phyloP scores from a whole-genome alignment of 2,329 filamentous ascomycete species.

The Microdochium paspali region DNA sequence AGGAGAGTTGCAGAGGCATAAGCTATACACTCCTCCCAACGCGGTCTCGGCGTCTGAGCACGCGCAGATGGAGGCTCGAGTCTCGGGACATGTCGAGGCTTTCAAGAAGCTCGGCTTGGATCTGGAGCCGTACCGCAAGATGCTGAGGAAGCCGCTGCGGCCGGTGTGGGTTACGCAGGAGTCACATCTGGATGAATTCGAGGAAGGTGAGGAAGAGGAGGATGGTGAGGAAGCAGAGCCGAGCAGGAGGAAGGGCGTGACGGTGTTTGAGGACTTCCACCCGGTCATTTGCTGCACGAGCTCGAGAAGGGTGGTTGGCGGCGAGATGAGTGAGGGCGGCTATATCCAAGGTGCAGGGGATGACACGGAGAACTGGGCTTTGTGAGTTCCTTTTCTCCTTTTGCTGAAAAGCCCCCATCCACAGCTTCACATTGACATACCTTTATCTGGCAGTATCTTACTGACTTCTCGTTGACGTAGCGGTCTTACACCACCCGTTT shows the following conservation, averaged over 20 bases:
- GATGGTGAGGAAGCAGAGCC: background rate
- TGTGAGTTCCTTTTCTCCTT: slow-evolving; percentile 12
- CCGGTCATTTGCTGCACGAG: slow-evolving; percentile 80
- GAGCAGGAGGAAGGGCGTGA: background rate
- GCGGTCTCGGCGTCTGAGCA: slow-evolving; percentile 68
- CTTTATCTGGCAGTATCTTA: background rate
- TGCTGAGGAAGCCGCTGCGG: slow-evolving; percentile 62
- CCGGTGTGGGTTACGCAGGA: slow-evolving; percentile 74
- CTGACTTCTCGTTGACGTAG: background rate
- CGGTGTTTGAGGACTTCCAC: slow-evolving; percentile 49
- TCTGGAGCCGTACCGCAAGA: slow-evolving; percentile 39
- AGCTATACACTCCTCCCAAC: slow-evolving; percentile 61
- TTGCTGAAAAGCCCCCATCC: too few relatives aligned
- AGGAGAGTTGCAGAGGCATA: slow-evolving; percentile 25
- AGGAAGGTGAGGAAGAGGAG: slow-evolving; percentile 3
- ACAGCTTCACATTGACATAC: background rate
- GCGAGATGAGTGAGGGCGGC: slow-evolving; percentile 58
- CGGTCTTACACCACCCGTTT: slow-evolving; percentile 67
- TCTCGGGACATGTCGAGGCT: slow-evolving; percentile 44
- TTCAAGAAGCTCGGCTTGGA: slow-evolving; percentile 51
- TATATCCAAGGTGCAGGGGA: slow-evolving; percentile 95
- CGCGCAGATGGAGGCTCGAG: slow-evolving; percentile 60
- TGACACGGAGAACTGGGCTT: slow-evolving; percentile 88
- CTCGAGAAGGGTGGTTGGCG: slow-evolving; percentile 60
- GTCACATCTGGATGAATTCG: slow-evolving; percentile 34